These are phyloP conservation scores for Cercospora sp. DNA, from an alignment of 2,329 filamentous ascomycete genomes.

Conservation along the genomic window DNA sequence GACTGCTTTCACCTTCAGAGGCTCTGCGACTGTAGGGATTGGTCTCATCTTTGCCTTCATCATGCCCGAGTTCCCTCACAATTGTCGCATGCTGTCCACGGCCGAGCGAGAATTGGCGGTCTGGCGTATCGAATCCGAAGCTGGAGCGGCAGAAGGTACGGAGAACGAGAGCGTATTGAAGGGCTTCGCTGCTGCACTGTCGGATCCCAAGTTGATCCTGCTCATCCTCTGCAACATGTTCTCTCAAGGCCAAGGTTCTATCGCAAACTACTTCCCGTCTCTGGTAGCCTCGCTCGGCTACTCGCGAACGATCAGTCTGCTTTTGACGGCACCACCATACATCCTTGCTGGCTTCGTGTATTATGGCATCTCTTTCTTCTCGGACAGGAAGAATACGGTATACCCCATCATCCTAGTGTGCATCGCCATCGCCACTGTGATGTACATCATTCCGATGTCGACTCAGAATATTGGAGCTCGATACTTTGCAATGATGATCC, in stretches of 20 bases:
- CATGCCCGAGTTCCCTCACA: conserved; percentile 41
- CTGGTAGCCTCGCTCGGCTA: conserved; percentile 38
- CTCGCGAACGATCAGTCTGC: conserved; percentile 34
- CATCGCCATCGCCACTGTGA: conserved; percentile 37
- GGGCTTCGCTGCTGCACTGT: conserved; percentile 35
- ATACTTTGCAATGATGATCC: conserved; percentile 19
- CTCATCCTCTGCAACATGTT: conserved; percentile 40
- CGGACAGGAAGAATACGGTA: conserved; percentile 11
- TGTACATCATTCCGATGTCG: conserved; percentile 33
- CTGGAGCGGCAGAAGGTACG: conserved; percentile 26
- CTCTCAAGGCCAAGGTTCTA: conserved; percentile 35
- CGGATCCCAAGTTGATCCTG: conserved; percentile 38
- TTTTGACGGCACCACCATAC: conserved; percentile 40
- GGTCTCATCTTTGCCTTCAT: conserved; percentile 15
- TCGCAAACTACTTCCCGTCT: conserved; percentile 37
- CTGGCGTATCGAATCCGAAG: conserved; percentile 36
- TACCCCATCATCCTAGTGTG: conserved; percentile 9
- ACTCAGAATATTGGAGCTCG: conserved; percentile 25
- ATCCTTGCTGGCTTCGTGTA: conserved; percentile 32
- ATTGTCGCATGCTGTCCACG: conserved; percentile 31
- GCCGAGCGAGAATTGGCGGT: conserved; percentile 34
- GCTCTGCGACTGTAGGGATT: conserved; percentile 11
- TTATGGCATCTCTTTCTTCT: conserved; percentile 14
- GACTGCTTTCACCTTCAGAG: neutral
- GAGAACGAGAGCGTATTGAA: conserved; percentile 31